Conservation (phyloP, 345 rosid species). For the Geranium rotundifolium region DNA sequence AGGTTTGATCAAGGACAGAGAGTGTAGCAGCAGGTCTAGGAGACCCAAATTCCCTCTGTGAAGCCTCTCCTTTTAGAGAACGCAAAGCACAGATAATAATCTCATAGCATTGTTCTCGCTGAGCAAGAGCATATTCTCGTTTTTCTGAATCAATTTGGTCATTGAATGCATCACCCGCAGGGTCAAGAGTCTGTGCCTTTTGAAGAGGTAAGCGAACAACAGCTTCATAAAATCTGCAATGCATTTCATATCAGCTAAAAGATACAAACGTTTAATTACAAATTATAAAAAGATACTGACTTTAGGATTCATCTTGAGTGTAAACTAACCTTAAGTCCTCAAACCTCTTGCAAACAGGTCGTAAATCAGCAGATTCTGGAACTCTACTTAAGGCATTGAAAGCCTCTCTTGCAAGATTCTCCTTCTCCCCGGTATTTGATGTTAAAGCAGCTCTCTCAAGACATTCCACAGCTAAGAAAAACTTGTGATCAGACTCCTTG, state of each 20-base stretch:
- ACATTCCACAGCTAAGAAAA: constrained; percentile 93
- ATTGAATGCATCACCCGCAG: constrained; percentile 85
- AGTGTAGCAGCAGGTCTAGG: constrained; percentile 37
- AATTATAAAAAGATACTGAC: neutral
- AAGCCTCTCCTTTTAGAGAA: constrained; percentile 48
- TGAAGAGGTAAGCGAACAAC: constrained; percentile 87
- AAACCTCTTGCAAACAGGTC: constrained; percentile 89
- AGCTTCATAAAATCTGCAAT: constrained; percentile 93
- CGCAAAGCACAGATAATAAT: constrained; percentile 66
- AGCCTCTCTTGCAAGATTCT: constrained; percentile 82
- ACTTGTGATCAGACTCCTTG: constrained; percentile 92
- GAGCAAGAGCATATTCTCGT: constrained; percentile 65
- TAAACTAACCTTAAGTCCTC: constrained; percentile 76
- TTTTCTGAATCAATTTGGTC: constrained; percentile 73
- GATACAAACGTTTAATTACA: constrained; percentile 5
- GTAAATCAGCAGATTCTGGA: constrained; percentile 90
- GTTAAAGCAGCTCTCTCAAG: constrained; percentile 80
- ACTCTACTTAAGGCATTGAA: constrained; percentile 71
- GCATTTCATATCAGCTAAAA: constrained; percentile 6
- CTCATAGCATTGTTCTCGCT: constrained; percentile 84
- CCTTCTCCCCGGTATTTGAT: constrained; percentile 54
- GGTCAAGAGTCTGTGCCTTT: constrained; percentile 88
- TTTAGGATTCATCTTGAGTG: neutral
- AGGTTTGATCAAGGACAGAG: constrained; percentile 55
- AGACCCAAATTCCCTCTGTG: constrained; percentile 44